phyloP scores from a whole-genome alignment of 495 filamentous ascomycete species.

The Aspergillus bertholletiae region DNA sequence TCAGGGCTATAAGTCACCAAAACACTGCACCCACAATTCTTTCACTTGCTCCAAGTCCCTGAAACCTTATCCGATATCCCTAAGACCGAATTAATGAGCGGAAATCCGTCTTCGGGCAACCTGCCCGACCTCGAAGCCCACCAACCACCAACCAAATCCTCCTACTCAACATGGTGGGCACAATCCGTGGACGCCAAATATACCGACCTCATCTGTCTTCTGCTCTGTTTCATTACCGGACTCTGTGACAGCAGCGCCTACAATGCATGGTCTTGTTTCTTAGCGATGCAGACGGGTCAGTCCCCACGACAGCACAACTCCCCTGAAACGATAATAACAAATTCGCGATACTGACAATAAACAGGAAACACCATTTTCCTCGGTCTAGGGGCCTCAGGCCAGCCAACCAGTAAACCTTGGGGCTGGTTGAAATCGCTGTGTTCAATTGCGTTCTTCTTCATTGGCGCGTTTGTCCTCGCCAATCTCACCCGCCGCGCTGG shows the following conservation, averaged over 20 bases:
- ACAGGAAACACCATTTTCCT: conserved; percentile 66
- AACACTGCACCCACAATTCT: neutral
- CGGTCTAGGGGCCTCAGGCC: conserved; percentile 55
- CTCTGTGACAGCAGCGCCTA: conserved; percentile 60
- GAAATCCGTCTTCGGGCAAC: neutral
- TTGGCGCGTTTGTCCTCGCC: conserved; percentile 50
- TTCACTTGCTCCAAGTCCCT: neutral
- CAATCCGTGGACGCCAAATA: conserved; percentile 37
- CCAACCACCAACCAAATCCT: conserved; percentile 6
- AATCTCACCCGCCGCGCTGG: conserved; percentile 31
- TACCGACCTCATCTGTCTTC: conserved; percentile 51
- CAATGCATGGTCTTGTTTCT: conserved; percentile 59
- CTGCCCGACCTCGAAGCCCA: conserved; percentile 9
- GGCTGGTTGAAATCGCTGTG: conserved; percentile 62
- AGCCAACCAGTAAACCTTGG: conserved; percentile 47
- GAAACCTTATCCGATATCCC: neutral
- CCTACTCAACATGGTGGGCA: conserved; percentile 23
- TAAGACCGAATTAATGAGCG: neutral
- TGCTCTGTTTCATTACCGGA: conserved; percentile 55
- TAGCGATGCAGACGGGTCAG: conserved; percentile 62
- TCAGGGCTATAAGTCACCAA: neutral
- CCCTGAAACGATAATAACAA: too few species aligned
- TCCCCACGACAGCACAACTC: neutral
- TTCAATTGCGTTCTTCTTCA: conserved; percentile 55
- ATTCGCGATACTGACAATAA: neutral